Conservation (phyloP, 257 asterid genomes). For the Solanum pennellii region DNA sequence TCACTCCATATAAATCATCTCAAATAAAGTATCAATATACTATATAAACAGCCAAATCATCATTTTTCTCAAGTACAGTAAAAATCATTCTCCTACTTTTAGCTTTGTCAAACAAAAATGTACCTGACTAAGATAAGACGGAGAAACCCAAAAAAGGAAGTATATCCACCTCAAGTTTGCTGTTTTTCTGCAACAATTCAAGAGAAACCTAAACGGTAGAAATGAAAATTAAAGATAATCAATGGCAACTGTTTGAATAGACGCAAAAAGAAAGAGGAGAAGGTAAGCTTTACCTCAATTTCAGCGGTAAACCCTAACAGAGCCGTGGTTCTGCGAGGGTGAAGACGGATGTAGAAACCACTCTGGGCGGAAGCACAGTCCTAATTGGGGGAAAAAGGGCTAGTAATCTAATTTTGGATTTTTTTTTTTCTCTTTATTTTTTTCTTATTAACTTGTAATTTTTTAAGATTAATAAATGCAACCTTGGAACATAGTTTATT, state of each 20-base stretch:
- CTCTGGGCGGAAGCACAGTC: neutral
- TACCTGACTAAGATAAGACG: neutral
- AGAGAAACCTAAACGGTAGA: neutral
- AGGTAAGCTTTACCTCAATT: neutral
- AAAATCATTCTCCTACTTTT: neutral
- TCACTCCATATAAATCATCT: neutral
- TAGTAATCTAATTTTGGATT: neutral
- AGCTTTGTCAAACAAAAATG: neutral
- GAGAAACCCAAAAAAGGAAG: neutral
- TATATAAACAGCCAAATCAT: neutral
- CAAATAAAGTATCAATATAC: neutral
- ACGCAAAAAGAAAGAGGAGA: neutral
- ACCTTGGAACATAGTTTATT: neutral
- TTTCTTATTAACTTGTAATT: neutral
- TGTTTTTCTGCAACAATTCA: neutral
- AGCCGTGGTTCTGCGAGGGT: neutral
- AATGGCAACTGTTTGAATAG: neutral
- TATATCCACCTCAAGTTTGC: neutral
- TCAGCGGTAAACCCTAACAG: neutral
- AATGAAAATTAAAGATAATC: neutral
- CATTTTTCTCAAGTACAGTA: neutral
- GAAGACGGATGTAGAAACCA: neutral
- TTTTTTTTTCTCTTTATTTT: too few species aligned
- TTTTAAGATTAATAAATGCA: neutral
- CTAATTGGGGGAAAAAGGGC: neutral